Evolutionary conservation across 202 grass and related monocot genomes (phyloP).

Genomic region (Setaria viridis): DNA sequence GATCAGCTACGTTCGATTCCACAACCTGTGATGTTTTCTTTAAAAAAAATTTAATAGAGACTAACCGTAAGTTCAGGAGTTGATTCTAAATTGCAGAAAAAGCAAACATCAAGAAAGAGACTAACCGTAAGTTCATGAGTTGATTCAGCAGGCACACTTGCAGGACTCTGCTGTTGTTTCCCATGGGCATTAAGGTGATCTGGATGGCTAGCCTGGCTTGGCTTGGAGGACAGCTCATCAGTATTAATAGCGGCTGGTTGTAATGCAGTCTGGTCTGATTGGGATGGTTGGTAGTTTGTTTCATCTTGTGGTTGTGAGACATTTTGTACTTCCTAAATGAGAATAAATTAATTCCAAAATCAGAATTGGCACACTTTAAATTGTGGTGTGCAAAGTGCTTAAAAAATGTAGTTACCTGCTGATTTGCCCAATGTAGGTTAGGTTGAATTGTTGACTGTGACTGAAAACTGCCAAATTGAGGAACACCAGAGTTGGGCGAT

Average conservation of each 20-base stretch:
- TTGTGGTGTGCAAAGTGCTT: background rate
- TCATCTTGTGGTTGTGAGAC: conserved; percentile 54
- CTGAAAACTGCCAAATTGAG: conserved; percentile 82
- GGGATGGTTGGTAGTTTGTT: conserved; percentile 65
- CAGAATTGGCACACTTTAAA: background rate
- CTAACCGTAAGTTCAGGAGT: background rate
- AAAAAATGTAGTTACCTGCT: conserved; percentile 43
- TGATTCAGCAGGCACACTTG: conserved; percentile 38
- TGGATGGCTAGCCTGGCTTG: conserved; percentile 55
- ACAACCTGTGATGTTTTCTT: conserved; percentile 44
- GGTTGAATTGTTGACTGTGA: conserved; percentile 58
- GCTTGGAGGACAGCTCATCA: conserved; percentile 47
- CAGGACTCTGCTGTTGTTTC: conserved; percentile 52
- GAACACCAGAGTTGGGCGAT: conserved; percentile 70
- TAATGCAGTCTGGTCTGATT: conserved; percentile 59
- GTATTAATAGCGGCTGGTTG: conserved; percentile 45
- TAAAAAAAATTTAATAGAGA: background rate
- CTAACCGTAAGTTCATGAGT: conserved; percentile 69
- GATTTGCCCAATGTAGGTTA: conserved; percentile 54
- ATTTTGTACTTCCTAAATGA: conserved; percentile 68
- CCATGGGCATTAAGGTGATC: conserved; percentile 57
- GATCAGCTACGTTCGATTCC: conserved; percentile 53
- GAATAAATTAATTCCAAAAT: conserved; percentile 28
- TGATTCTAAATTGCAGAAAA: conserved; percentile 16
- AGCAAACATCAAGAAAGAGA: conserved; percentile 22